Base-by-base conservation (phyloP, 2,329 filamentous ascomycete genomes). In the Hypomyces perniciosus region DNA sequence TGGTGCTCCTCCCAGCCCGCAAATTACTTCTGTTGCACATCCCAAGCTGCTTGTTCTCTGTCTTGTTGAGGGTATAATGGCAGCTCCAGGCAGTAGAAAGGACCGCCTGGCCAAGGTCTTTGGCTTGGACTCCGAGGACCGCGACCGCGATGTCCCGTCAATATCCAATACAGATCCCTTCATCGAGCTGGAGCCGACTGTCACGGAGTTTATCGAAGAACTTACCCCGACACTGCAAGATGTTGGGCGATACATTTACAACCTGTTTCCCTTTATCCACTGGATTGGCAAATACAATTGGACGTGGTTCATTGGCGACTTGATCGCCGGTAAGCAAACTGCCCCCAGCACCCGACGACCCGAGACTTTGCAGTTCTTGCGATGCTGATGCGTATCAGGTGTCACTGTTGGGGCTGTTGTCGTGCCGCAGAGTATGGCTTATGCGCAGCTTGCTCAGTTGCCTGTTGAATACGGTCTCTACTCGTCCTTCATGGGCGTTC, bases 401-500 rank as follows among this genome's bases (percentile, higher is more conserved):
- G 57, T 67, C 34, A 78, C 75, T 12, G 74, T 78, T 48, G 76
- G 76, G 51, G 74, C 74, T 47, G 75, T 79, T 4, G 75, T 78
- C 45, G 74, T 79, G n/a, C 76, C 76, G 2, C 76, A 79, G 59
- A 71, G 72, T 39, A 79, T 79, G 76, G 76, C 75, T 3, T 79
- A 79, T 50, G 76, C 76, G 20, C 61, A 72, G 34, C 63, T 79
- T 13, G 76, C 76, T 3, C 64, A 71, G 51, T 69, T 79, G 44
- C 65, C 68, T 4, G 68, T 74, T 28, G 71, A 79, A 56, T 79
- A 73, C 60, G 76, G 76, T 10, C 61, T 79, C 13, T 72, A 72
- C 59, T 91, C 92, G 1, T 96, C 91, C 0, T 97, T 97, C 64
- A 95, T 96, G 82, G 92, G 92, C 54, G 91, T 96, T 20, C 69